These are phyloP conservation scores for Chaetoscypha palmicola DNA, from an alignment of 2,329 filamentous ascomycete species.

Conservation along the genomic window DNA sequence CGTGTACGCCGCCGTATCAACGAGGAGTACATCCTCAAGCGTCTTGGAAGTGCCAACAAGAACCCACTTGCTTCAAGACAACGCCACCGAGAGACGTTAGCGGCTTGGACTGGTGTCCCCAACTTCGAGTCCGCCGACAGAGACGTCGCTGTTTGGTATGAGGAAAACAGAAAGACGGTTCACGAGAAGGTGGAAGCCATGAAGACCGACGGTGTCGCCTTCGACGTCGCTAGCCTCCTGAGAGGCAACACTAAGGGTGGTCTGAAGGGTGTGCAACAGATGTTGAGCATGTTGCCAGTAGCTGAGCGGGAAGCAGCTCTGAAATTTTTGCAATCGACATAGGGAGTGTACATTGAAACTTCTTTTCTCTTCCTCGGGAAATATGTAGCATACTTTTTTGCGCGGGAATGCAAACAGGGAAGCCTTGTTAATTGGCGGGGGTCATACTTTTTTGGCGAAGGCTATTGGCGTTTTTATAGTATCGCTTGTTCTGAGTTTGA, in stretches of 20 bases:
- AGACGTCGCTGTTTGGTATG: constrained; percentile 88
- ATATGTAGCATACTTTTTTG: too few species aligned
- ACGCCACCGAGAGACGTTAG: constrained; percentile 65
- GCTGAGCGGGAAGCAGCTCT: constrained; percentile 65
- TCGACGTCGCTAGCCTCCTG: constrained; percentile 63
- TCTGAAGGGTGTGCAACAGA: constrained; percentile 79
- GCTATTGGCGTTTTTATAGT: too few species aligned
- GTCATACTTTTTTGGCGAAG: too few species aligned
- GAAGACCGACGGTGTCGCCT: constrained; percentile 66
- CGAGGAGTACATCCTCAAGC: constrained; percentile 94
- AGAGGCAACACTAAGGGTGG: constrained; percentile 60
- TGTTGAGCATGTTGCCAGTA: constrained; percentile 79
- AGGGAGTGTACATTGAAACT: too few species aligned
- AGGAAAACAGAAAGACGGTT: constrained; percentile 81
- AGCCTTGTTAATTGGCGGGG: too few species aligned
- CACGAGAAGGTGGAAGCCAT: constrained; percentile 77
- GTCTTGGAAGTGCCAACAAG: constrained; percentile 52
- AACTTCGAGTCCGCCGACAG: constrained; percentile 75
- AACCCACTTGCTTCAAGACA: constrained; percentile 48
- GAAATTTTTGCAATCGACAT: constrained; percentile 26
- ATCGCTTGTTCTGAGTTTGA: too few species aligned
- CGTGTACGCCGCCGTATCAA: constrained; percentile 92
- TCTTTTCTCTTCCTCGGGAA: too few species aligned
- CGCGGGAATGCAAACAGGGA: too few species aligned
- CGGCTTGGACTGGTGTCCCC: constrained; percentile 73